Percentiles rank a stretch among this genome's conserved stretches.
Conservation (phyloP, 148 eudicot genomes). For the Fagopyrum homotropicum region DNA sequence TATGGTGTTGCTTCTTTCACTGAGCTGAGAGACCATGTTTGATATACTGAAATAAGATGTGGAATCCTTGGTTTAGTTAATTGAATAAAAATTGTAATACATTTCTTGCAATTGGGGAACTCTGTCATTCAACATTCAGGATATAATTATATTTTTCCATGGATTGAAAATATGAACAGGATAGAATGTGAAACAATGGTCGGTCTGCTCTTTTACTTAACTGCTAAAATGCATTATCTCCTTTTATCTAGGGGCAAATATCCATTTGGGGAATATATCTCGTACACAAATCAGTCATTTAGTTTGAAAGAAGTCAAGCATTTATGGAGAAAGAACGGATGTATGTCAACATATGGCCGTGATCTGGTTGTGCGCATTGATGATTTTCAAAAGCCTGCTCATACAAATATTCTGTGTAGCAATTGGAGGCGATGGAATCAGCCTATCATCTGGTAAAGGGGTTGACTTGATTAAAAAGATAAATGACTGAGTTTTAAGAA, state of each 20-base stretch:
- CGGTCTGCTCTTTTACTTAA: background rate
- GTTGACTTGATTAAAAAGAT: background rate
- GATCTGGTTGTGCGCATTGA: conserved; percentile 67
- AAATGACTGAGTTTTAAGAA: background rate
- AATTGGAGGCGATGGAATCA: conserved; percentile 82
- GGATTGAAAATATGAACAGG: background rate
- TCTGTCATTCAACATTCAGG: background rate
- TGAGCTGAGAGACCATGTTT: background rate
- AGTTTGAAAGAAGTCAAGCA: conserved; percentile 80
- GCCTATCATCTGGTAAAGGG: conserved; percentile 81
- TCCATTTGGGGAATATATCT: conserved; percentile 84
- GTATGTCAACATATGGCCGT: conserved; percentile 65
- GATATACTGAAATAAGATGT: background rate
- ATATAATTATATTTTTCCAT: background rate
- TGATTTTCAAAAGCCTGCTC: conserved; percentile 80
- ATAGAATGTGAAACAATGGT: background rate
- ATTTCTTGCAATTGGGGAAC: background rate
- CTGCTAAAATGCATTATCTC: conserved; percentile 11
- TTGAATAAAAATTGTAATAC: background rate
- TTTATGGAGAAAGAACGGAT: conserved; percentile 67
- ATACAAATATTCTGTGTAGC: conserved; percentile 66
- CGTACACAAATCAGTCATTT: conserved; percentile 57
- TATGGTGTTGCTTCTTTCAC: background rate
- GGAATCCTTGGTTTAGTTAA: background rate
- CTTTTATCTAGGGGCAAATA: conserved; percentile 55